phyloP scores from a whole-genome alignment of 805 yeast species.

The Yamadazyma olivae region DNA sequence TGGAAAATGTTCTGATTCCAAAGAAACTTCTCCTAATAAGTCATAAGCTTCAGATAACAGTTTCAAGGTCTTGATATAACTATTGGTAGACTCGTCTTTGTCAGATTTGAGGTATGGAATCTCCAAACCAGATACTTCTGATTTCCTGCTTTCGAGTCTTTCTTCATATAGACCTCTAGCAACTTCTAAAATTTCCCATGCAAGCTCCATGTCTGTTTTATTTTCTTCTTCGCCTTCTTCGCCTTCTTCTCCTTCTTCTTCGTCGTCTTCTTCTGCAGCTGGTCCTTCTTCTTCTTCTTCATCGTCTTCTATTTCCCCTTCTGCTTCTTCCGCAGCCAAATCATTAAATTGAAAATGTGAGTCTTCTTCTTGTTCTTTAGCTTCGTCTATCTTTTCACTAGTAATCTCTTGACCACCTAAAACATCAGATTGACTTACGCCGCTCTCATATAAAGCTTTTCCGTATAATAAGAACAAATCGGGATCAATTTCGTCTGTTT shows the following conservation, averaged over 20 bases:
- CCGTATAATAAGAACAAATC: conserved; percentile 76
- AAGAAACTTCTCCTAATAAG: conserved; percentile 81
- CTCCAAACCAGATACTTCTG: conserved; percentile 9
- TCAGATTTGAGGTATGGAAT: conserved; percentile 30
- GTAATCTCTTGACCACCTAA: conserved; percentile 49
- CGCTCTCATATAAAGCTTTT: conserved; percentile 72
- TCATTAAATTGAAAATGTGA: conserved; percentile 23
- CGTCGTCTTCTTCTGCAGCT: conserved; percentile 41
- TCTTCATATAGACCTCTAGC: conserved; percentile 65
- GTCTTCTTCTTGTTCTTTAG: conserved; percentile 22
- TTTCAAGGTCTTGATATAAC: conserved; percentile 35
- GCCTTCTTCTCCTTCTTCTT: conserved; percentile 43
- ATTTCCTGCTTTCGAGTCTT: conserved; percentile 23
- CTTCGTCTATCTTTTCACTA: conserved; percentile 15
- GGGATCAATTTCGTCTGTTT: conserved; percentile 62
- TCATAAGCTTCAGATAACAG: conserved; percentile 74
- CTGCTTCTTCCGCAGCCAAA: conserved; percentile 20
- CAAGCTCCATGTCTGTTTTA: conserved; percentile 76
- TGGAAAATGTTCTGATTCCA: conserved; percentile 83
- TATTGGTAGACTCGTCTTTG: conserved; percentile 28
- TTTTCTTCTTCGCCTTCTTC: conserved; percentile 32
- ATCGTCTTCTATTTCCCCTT: conserved; percentile 16
- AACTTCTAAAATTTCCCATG: conserved; percentile 83
- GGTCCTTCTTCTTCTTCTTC: conserved; percentile 13
- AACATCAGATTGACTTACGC: conserved; percentile 70